Evolutionary conservation across 2,329 filamentous ascomycete species (phyloP).

Genomic region (Trichoderma guizhouense): DNA sequence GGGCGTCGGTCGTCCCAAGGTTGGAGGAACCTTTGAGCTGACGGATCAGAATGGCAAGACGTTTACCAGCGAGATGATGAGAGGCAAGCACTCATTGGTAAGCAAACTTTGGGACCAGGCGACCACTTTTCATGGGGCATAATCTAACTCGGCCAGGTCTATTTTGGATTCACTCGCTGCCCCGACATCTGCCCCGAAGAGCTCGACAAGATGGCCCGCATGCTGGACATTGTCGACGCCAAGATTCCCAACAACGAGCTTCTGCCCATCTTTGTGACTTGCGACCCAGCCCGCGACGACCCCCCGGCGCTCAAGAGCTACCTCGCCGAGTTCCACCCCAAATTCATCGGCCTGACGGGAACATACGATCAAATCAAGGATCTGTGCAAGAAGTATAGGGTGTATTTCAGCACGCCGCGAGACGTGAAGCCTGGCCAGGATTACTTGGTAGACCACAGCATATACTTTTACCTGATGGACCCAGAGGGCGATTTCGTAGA

Average conservation of each 20-base stretch:
- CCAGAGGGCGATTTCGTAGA: constrained; percentile 98
- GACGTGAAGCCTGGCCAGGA: constrained; percentile 90
- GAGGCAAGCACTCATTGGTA: constrained; percentile 80
- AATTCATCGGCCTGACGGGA: constrained; percentile 84
- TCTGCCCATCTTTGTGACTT: constrained; percentile 87
- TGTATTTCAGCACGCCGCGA: constrained; percentile 92
- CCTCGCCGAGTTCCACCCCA: constrained; percentile 83
- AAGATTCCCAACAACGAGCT: constrained; percentile 51
- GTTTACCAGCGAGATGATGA: constrained; percentile 77
- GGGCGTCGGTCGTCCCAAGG: constrained; percentile 87
- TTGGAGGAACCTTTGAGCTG: constrained; percentile 82
- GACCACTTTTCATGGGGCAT: neutral
- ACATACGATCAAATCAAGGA: constrained; percentile 91
- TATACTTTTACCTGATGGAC: constrained; percentile 99
- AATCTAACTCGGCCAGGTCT: constrained; percentile 58
- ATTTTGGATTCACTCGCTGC: constrained; percentile 98
- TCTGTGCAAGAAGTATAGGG: constrained; percentile 91
- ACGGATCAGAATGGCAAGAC: constrained; percentile 75
- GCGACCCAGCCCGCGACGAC: constrained; percentile 88
- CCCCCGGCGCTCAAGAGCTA: constrained; percentile 82
- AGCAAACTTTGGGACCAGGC: constrained; percentile 28
- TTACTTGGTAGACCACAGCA: constrained; percentile 97
- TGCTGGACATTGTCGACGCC: constrained; percentile 71
- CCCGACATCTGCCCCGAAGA: constrained; percentile 99
- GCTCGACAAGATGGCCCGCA: constrained; percentile 97